Evolutionary conservation across 768 basidiomycete species (phyloP).

Genomic region (Lactarius deliciosus): DNA sequence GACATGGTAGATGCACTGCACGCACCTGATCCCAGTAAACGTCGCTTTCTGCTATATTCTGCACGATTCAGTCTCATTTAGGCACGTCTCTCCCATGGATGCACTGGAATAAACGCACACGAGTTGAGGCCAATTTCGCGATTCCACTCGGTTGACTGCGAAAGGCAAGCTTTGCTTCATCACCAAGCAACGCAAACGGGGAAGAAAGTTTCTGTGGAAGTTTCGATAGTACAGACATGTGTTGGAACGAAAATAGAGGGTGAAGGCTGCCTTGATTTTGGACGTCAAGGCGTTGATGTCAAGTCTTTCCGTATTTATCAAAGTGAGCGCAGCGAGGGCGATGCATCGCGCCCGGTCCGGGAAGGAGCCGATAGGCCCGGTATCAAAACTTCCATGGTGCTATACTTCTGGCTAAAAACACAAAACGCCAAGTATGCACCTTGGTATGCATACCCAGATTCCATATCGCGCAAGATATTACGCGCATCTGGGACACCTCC

Average conservation of each 20-base stretch:
- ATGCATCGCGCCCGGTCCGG: background rate
- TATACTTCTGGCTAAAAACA: background rate
- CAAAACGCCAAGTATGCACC: background rate
- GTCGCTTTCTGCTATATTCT: conserved; percentile 78
- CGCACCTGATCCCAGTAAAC: conserved; percentile 89
- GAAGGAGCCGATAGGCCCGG: background rate
- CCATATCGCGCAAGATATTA: too few relatives aligned
- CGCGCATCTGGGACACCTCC: too few relatives aligned
- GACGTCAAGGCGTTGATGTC: background rate
- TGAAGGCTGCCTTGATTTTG: background rate
- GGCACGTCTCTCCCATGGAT: conserved; percentile 1
- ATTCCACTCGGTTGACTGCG: conserved; percentile 81
- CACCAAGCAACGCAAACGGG: conserved; percentile 75
- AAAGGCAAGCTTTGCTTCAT: conserved; percentile 89
- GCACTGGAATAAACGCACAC: conserved; percentile 51
- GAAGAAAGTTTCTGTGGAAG: conserved; percentile 71
- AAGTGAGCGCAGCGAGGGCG: background rate
- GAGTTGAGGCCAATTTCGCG: conserved; percentile 64
- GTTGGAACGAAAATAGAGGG: background rate
- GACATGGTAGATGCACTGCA: background rate
- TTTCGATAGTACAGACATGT: conserved; percentile 57
- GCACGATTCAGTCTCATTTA: conserved; percentile 16
- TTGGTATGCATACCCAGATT: background rate
- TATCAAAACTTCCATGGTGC: background rate
- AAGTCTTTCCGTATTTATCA: background rate